Conservation (phyloP, 768 basidiomycete species). For the Hirschioporus abietinus region DNA sequence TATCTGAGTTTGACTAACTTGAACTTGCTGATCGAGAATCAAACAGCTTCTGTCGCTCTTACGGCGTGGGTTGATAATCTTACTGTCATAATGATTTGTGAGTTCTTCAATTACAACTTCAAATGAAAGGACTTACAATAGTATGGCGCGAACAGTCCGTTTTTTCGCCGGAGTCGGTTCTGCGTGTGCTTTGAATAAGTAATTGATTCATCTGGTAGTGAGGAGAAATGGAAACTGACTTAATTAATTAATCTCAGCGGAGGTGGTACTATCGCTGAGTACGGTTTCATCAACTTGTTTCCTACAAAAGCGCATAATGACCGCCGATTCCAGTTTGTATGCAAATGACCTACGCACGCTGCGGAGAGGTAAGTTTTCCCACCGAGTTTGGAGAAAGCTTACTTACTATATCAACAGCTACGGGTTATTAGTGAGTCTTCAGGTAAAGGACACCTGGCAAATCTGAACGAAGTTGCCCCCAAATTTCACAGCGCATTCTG, state of each 20-base stretch:
- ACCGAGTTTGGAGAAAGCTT: no score
- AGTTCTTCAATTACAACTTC: background rate
- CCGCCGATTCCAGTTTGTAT: background rate
- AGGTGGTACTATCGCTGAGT: background rate
- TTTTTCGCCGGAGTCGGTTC: slow-evolving; percentile 4
- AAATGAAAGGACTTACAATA: background rate
- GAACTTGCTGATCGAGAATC: background rate
- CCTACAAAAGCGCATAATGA: background rate
- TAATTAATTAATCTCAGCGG: background rate
- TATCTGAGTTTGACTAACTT: background rate
- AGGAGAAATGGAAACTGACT: background rate
- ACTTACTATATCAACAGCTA: no score
- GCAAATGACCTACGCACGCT: background rate
- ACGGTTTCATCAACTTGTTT: background rate
- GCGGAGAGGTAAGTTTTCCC: background rate
- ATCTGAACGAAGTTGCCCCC: no score
- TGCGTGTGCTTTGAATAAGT: slow-evolving; percentile 7
- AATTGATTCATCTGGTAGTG: background rate
- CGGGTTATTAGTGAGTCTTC: no score
- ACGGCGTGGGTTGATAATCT: slow-evolving; percentile 8
- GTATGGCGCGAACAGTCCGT: background rate
- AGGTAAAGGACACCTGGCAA: no score
- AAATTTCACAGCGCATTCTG: slow-evolving; percentile 13
- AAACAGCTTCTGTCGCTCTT: slow-evolving; percentile 4
- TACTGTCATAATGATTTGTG: slow-evolving; percentile 2